Conservation (phyloP, 345 rosid genomes). For the Leavenworthia alabamica region DNA sequence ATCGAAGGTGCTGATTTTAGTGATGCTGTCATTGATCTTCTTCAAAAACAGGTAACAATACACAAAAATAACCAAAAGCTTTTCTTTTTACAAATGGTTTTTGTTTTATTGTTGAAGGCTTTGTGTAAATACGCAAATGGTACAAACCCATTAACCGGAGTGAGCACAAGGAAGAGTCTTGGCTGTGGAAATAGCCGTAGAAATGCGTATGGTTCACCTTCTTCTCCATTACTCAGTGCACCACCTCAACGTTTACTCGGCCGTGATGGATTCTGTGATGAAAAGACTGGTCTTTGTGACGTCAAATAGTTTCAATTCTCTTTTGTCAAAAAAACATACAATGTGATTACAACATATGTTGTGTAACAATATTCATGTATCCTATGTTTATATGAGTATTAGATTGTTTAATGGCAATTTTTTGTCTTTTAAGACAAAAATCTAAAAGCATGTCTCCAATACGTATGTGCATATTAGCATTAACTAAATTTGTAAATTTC, state of each 20-base stretch:
- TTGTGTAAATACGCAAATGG: slow-evolving; percentile 92
- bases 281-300: slow-evolving; percentile 66
- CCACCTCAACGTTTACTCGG: slow-evolving; percentile 75
- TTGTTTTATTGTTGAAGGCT: slow-evolving; percentile 39
- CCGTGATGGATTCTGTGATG: slow-evolving; percentile 83
- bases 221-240: slow-evolving; percentile 81
- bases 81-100: neutral
- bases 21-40: slow-evolving; percentile 87
- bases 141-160: slow-evolving; percentile 75
- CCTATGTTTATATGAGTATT: neutral
- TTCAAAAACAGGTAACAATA: slow-evolving; percentile 64
- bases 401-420: no score
- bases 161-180: slow-evolving; percentile 70
- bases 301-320: slow-evolving; percentile 28
- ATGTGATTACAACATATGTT: slow-evolving; percentile 1
- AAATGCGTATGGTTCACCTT: slow-evolving; percentile 79
- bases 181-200: slow-evolving; percentile 82
- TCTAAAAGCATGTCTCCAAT: no score
- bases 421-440: neutral
- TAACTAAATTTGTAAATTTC: neutral
- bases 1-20: slow-evolving; percentile 96
- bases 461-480: neutral
- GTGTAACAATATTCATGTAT: neutral
- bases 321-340: neutral
- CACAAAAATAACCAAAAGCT: neutral